Conservation (phyloP, 139 green algal genomes). For the Coelastrella sp. region DNA sequence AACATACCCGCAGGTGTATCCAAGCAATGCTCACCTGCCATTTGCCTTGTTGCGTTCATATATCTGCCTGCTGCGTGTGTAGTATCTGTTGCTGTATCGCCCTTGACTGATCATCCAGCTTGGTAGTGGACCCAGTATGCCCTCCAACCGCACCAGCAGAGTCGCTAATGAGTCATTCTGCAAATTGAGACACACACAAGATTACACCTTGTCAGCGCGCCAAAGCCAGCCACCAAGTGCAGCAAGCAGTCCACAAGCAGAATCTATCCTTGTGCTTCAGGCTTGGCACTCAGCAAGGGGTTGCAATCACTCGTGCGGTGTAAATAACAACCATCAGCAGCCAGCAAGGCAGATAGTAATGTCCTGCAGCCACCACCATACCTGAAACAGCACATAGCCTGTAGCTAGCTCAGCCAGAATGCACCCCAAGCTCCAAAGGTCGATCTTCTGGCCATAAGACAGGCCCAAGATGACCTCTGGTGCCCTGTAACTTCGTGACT, state of each 20-base stretch:
- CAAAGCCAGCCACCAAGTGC: too few relatives aligned
- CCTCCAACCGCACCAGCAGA: constrained; percentile 90
- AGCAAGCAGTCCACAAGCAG: too few relatives aligned
- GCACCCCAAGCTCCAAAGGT: constrained; percentile 97
- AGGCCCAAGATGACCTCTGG: constrained; percentile 96
- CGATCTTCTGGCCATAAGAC: constrained; percentile 90
- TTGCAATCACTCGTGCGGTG: too few relatives aligned
- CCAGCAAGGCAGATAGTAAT: neutral
- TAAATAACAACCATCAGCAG: too few relatives aligned
- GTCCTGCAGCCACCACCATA: neutral
- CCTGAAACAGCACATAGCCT: constrained; percentile 91
- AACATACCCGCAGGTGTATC: neutral
- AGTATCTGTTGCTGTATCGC: constrained; percentile 80
- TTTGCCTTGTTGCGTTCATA: constrained; percentile 69
- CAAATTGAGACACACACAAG: too few relatives aligned
- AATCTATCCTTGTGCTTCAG: too few relatives aligned
- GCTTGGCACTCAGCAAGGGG: too few relatives aligned
- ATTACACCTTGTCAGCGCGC: too few relatives aligned
- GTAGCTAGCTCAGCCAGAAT: constrained; percentile 95
- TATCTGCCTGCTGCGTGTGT: constrained; percentile 74
- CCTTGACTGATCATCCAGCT: constrained; percentile 79
- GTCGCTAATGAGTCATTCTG: constrained; percentile 89
- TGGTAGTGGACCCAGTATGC: constrained; percentile 90
- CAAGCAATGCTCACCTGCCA: neutral
- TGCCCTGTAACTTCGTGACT: constrained; percentile 94